A percentile compares a stretch with the other conserved stretches of the same genome.
phyloP scores from a whole-genome alignment of 2,329 filamentous ascomycete species.

The Gnomoniopsis smithogilvyi region DNA sequence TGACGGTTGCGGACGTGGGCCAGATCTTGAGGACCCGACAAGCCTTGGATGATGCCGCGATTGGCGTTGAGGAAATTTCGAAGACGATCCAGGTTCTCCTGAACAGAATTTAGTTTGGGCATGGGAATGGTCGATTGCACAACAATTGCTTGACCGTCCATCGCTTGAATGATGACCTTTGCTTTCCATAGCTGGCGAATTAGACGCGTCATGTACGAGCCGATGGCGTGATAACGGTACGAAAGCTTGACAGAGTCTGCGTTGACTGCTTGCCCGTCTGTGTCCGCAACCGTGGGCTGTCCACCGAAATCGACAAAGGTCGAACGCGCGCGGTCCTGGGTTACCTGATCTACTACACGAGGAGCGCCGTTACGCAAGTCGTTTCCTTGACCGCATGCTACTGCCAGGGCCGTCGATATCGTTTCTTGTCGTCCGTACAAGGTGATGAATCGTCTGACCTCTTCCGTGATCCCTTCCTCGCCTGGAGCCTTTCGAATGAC shows the following conservation, averaged over 20 bases:
- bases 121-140: slow-evolving; percentile 66
- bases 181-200: slow-evolving; percentile 86
- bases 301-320: slow-evolving; percentile 93
- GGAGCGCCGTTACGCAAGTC: slow-evolving; percentile 69
- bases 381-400: slow-evolving; percentile 89
- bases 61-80: slow-evolving; percentile 84
- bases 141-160: slow-evolving; percentile 52
- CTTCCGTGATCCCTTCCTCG: slow-evolving; percentile 76
- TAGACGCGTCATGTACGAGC: slow-evolving; percentile 83
- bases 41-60: slow-evolving; percentile 84
- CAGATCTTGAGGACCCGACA: slow-evolving; percentile 88
- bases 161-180: slow-evolving; percentile 60
- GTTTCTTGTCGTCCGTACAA: slow-evolving; percentile 87
- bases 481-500: slow-evolving; percentile 71
- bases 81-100: slow-evolving; percentile 76
- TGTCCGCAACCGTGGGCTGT: slow-evolving; percentile 77
- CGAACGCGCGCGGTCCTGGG: slow-evolving; percentile 79
- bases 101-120: slow-evolving; percentile 69
- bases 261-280: slow-evolving; percentile 65
- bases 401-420: slow-evolving; percentile 84
- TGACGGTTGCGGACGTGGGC: slow-evolving; percentile 74
- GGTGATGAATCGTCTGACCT: slow-evolving; percentile 79
- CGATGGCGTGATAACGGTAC: slow-evolving; percentile 82
- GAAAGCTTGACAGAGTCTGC: slow-evolving; percentile 85
- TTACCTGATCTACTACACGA: slow-evolving; percentile 77